Conservation (phyloP, 345 rosid species). For the Salix exigua region DNA sequence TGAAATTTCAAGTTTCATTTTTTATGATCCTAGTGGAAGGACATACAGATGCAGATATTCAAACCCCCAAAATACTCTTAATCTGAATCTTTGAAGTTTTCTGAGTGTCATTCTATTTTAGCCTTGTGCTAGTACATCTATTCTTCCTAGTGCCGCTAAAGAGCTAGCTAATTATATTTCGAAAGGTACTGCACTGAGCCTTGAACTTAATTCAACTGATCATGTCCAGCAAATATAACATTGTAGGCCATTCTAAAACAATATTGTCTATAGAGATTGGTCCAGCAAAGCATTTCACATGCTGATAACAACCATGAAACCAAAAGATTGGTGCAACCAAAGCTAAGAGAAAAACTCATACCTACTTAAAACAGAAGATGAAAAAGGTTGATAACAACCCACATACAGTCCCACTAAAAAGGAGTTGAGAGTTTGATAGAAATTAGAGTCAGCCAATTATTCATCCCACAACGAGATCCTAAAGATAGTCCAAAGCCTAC, state of each 20-base stretch:
- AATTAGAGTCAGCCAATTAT: too few relatives aligned
- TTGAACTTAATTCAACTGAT: background rate
- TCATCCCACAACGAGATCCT: background rate
- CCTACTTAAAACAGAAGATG: background rate
- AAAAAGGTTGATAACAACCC: background rate
- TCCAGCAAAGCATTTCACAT: background rate
- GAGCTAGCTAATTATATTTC: background rate
- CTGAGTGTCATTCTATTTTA: background rate
- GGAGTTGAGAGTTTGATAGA: background rate
- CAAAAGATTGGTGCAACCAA: background rate
- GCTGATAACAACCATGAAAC: background rate
- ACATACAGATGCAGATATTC: background rate
- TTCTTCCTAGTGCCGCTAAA: background rate
- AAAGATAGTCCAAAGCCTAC: background rate
- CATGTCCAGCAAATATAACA: background rate
- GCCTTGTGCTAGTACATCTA: background rate
- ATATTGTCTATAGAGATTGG: background rate
- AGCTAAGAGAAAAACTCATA: background rate
- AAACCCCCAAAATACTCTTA: background rate
- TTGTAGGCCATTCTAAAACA: background rate
- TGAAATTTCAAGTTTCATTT: background rate
- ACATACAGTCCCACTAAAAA: background rate
- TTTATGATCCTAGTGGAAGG: background rate
- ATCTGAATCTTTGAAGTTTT: background rate
- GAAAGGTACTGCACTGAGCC: background rate